These are phyloP conservation scores for Ustilago curta DNA, from an alignment of 1,284 basidiomycete genomes.

Conservation along the genomic window DNA sequence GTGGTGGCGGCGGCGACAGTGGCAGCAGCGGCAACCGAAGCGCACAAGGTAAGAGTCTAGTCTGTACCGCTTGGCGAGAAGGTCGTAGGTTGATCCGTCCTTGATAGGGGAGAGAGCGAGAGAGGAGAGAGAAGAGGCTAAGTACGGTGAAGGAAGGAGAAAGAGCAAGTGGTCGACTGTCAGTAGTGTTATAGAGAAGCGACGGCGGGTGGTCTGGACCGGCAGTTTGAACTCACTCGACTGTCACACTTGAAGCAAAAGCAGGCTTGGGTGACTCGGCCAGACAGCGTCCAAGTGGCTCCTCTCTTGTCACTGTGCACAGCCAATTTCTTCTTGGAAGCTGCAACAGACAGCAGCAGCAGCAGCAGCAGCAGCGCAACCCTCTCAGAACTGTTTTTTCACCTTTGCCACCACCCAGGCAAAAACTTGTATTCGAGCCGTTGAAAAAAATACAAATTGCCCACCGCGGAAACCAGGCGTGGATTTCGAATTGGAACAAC, in stretches of 20 bases:
- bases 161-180: background rate
- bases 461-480: conserved; percentile 1
- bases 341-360: background rate
- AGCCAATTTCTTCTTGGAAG: background rate
- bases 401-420: conserved; percentile 5
- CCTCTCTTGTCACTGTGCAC: too few relatives aligned
- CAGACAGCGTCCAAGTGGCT: background rate
- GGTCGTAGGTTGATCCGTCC: background rate
- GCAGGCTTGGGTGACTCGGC: conserved; percentile 12
- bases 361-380: background rate
- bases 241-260: too few relatives aligned
- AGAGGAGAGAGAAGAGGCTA: background rate
- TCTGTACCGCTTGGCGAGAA: background rate
- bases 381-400: conserved; percentile 1
- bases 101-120: background rate
- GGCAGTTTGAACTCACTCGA: background rate
- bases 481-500: background rate
- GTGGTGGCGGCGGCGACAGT: too few relatives aligned
- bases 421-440: conserved; percentile 7
- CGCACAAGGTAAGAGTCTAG: too few relatives aligned
- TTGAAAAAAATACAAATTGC: background rate
- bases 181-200: background rate
- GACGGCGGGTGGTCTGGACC: background rate
- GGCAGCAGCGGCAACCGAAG: too few relatives aligned
- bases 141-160: background rate